Evolutionary conservation across 331 rosid genomes (phyloP), one percentile per base, ranked within the genome.

Genomic region (Stylosanthes scabra): DNA sequence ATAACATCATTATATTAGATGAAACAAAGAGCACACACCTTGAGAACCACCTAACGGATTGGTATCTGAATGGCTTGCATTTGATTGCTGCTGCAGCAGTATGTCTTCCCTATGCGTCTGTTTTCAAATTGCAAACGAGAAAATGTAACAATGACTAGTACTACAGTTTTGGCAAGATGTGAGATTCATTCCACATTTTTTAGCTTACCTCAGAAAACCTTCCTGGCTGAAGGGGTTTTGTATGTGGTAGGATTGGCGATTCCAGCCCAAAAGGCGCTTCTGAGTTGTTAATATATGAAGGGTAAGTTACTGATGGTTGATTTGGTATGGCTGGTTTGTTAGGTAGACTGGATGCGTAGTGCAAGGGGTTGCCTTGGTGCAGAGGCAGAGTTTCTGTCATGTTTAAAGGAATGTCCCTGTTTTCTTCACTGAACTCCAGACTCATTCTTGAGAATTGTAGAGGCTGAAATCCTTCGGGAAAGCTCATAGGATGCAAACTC

Each of bases 401-500:
- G 80, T 75, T 81, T 77, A 72, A 65, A 82, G 83, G 89, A 71
- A 70, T 66, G 67, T 88, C 68, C 74, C 82, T 68, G 78, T 75
- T 85, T 72, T 85, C 89, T 71, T 86, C 91, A 11, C 84, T 69
- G 8, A 82, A 70, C 62, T 88, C 92, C 82, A 76, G 74, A 71
- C 85, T 70, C 77, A 78, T 74, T 68, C 67, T 83, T 27, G 90
- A 63, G 69, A 83, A 68, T 29, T 81, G 89, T 52, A 61, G 66
- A 49, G 90, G 71, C 69, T 80, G 89, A 71, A 85, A 46, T 6
- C 45, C 88, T 69, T 83, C 97, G 12, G 90, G 81, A 44, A 81
- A 82, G 83, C 91, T 86, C 89, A 87, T 75, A 0, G 96, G 87
- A 80, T 82, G 91, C 89, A 88, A 68, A 78, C 86, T 88, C 81